A percentile compares a stretch with the other conserved stretches of the same genome.
These are phyloP conservation scores for Craspedostauros australis DNA, from an alignment of 108 stramenopile species.

Conservation along the genomic window DNA sequence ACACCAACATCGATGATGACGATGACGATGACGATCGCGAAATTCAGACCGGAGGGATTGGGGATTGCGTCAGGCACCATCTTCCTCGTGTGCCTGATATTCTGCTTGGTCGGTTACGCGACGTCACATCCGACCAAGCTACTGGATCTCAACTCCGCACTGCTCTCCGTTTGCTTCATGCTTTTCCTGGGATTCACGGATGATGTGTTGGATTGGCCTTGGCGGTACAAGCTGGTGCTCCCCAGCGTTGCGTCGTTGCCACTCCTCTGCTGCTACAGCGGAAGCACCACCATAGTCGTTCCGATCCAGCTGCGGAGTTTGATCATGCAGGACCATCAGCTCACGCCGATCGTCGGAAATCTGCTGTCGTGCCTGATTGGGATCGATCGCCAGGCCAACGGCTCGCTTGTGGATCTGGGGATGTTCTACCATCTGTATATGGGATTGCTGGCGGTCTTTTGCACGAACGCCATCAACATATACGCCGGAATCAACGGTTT, in stretches of 20 bases:
- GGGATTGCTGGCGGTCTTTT: constrained; percentile 96
- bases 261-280: constrained; percentile 88
- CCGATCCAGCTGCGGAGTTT: constrained; percentile 67
- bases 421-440: constrained; percentile 90
- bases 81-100: constrained; percentile 85
- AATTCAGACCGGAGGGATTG: constrained; percentile 85
- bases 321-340: constrained; percentile 42
- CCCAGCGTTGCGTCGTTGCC: constrained; percentile 95
- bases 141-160: constrained; percentile 78
- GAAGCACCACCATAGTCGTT: constrained; percentile 88
- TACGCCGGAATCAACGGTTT: constrained; percentile 99
- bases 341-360: constrained; percentile 50
- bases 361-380: constrained; percentile 35
- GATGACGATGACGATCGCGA: background rate
- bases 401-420: constrained; percentile 78
- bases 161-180: constrained; percentile 95
- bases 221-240: constrained; percentile 94
- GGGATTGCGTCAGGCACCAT: constrained; percentile 91
- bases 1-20: background rate
- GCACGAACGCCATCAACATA: constrained; percentile 99
- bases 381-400: constrained; percentile 71
- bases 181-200: constrained; percentile 95
- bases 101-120: constrained; percentile 84
- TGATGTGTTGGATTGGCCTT: constrained; percentile 96
- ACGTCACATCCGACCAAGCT: constrained; percentile 61